A percentile compares a stretch with the other conserved stretches of the same genome.
These are phyloP conservation scores for Volvox carteri DNA, from an alignment of 163 green algal genomes.

Conservation along the genomic window DNA sequence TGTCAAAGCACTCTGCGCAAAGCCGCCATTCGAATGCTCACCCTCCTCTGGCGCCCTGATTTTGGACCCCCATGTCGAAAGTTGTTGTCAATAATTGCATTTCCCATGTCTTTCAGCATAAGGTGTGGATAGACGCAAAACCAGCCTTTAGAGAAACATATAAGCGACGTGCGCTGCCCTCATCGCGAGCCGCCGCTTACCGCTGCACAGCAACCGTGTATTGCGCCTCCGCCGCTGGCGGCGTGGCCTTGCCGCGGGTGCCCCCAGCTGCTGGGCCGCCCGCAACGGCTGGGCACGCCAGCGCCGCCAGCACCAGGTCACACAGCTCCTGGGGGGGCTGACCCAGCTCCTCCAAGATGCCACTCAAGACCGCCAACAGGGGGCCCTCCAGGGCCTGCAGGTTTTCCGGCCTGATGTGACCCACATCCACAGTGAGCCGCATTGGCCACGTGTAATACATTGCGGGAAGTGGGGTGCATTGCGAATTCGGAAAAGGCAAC, in stretches of 20 bases:
- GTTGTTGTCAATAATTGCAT: too few relatives aligned
- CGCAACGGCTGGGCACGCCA: neutral
- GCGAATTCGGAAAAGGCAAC: too few relatives aligned
- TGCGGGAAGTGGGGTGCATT: too few relatives aligned
- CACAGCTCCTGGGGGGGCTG: neutral
- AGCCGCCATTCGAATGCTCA: too few relatives aligned
- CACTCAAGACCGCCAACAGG: neutral
- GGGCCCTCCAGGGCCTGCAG: constrained; percentile 15
- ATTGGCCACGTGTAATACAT: neutral
- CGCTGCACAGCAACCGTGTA: constrained; percentile 14
- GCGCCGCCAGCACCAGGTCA: constrained; percentile 2
- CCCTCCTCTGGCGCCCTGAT: too few relatives aligned
- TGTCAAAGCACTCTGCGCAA: too few relatives aligned
- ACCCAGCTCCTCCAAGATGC: constrained; percentile 41
- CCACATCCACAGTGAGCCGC: neutral
- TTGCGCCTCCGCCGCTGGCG: neutral
- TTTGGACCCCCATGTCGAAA: too few relatives aligned
- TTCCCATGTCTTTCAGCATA: too few relatives aligned
- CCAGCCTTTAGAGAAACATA: too few relatives aligned
- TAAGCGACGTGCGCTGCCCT: too few relatives aligned
- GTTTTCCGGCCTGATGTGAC: constrained; percentile 28
- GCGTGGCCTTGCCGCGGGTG: neutral
- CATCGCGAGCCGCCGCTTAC: too few relatives aligned
- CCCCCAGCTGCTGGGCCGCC: neutral
- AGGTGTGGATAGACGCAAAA: too few relatives aligned